Conservation (phyloP, 176 grass and related monocot species). For the Triticum urartu region DNA sequence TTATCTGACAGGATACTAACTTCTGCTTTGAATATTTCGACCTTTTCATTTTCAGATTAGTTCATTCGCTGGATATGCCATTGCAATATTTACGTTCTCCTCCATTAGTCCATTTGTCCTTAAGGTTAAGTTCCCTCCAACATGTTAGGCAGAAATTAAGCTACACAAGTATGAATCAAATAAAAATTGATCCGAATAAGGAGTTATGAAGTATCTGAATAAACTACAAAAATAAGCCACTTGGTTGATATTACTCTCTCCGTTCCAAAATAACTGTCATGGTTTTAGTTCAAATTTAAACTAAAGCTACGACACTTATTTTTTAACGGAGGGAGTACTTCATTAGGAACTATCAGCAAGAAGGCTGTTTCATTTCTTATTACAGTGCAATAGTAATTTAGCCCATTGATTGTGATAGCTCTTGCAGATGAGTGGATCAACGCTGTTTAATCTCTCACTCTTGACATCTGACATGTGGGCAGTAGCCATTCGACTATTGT, state of each 20-base stretch:
- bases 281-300: no score
- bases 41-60: slow-evolving; percentile 33
- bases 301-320: no score
- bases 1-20: slow-evolving; percentile 10
- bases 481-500: slow-evolving; percentile 54
- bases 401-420: background rate
- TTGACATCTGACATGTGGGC: slow-evolving; percentile 70
- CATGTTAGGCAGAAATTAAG: slow-evolving; percentile 1
- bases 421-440: slow-evolving; percentile 60
- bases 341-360: background rate
- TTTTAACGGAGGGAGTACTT: no score
- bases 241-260: background rate
- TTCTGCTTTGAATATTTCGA: background rate
- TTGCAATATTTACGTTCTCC: slow-evolving; percentile 51
- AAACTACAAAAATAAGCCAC: background rate
- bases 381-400: background rate
- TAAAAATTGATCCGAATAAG: slow-evolving; percentile 1
- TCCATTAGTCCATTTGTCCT: slow-evolving; percentile 53
- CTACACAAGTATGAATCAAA: background rate
- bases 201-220: slow-evolving; percentile 6
- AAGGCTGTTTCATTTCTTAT: background rate
- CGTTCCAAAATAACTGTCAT: no score
- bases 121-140: slow-evolving; percentile 36
- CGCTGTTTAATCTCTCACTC: slow-evolving; percentile 59
- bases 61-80: slow-evolving; percentile 46